phyloP scores from a whole-genome alignment of 441 rosid species.

The Hypseocharis bilobata region DNA sequence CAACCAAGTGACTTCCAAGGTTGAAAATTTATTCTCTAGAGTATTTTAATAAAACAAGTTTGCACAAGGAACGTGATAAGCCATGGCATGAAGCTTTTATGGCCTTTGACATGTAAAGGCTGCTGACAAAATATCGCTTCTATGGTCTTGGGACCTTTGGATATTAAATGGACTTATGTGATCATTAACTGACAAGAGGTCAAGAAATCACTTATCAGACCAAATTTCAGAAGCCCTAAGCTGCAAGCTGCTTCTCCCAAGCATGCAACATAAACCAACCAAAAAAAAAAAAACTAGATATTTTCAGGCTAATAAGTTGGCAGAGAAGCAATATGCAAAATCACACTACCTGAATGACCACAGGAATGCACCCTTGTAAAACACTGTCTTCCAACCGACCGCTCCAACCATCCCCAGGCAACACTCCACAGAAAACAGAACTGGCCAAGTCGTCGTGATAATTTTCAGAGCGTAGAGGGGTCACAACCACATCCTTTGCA shows the following conservation, averaged over 20 bases:
- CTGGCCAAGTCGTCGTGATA: slow-evolving; percentile 64
- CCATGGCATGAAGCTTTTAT: neutral
- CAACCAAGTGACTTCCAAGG: neutral
- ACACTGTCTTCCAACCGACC: slow-evolving; percentile 98
- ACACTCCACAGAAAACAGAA: slow-evolving; percentile 78
- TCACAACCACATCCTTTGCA: slow-evolving; percentile 62
- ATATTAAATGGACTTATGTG: neutral
- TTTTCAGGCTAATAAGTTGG: neutral
- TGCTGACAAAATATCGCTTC: neutral
- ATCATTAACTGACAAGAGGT: neutral
- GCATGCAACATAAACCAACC: neutral
- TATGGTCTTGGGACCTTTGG: neutral
- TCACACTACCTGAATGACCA: slow-evolving; percentile 70
- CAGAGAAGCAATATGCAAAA: neutral
- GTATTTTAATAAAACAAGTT: no score
- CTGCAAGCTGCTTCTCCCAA: neutral
- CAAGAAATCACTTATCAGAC: neutral
- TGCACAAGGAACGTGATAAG: neutral
- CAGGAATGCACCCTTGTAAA: slow-evolving; percentile 94
- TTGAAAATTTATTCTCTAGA: no score
- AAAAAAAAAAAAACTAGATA: neutral
- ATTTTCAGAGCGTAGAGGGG: slow-evolving; percentile 47
- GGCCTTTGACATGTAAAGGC: neutral
- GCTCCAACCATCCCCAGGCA: slow-evolving; percentile 99
- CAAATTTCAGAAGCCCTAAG: neutral